A percentile compares a stretch with the other conserved stretches of the same genome.
phyloP scores from a whole-genome alignment of 768 basidiomycete genomes.

The Naganishia vishniacii region DNA sequence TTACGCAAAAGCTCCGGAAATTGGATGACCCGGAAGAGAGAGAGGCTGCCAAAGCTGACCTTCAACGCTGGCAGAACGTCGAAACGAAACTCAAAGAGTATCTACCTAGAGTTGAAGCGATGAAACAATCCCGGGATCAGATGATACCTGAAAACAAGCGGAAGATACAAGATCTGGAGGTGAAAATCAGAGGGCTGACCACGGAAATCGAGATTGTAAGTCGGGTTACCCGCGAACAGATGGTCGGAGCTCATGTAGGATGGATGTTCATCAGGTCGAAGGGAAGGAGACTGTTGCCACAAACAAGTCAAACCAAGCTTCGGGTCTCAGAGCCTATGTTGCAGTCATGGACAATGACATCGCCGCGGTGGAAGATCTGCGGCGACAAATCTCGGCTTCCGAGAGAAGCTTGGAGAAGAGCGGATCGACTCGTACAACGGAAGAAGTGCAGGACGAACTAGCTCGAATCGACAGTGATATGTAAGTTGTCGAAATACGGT shows the following conservation, averaged over 20 bases:
- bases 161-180: slow-evolving; percentile 4
- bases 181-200: not conserved
- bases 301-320: too few relatives aligned
- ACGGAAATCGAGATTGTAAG: slow-evolving; percentile 5
- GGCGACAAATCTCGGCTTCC: slow-evolving; percentile 59
- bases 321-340: slow-evolving; percentile 10
- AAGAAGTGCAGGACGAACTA: slow-evolving; percentile 72
- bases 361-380: slow-evolving; percentile 51
- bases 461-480: slow-evolving; percentile 11
- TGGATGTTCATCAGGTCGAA: not conserved
- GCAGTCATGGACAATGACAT: slow-evolving; percentile 39
- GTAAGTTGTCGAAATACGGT: not conserved
- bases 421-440: slow-evolving; percentile 73
- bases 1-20: not conserved
- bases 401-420: slow-evolving; percentile 65
- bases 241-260: not conserved
- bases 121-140: slow-evolving; percentile 30
- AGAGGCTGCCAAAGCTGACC: slow-evolving; percentile 52
- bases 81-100: slow-evolving; percentile 56
- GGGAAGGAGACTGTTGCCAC: not conserved
- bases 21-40: not conserved
- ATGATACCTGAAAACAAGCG: slow-evolving; percentile 53
- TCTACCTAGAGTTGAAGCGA: slow-evolving; percentile 4
- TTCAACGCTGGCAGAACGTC: slow-evolving; percentile 61
- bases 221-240: not conserved